Evolutionary conservation across 495 filamentous ascomycete genomes (phyloP).

Genomic region (Penicillium fimorum): DNA sequence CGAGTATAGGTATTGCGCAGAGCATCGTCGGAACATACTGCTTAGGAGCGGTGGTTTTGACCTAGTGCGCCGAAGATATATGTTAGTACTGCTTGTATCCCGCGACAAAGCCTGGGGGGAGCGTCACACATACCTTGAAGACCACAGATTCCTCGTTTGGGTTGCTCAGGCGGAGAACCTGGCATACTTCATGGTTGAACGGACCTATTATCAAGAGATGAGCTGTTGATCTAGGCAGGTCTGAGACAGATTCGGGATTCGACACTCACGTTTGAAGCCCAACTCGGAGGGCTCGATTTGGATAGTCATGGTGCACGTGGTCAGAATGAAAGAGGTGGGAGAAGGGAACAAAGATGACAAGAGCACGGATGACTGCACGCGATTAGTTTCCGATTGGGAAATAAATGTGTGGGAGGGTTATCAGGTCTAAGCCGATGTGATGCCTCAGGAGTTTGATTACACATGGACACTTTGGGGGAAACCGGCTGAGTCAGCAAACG

Average conservation of each 20-base stretch:
- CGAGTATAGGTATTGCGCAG: neutral
- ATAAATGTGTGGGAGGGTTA: constrained; percentile 18
- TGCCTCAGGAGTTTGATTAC: constrained; percentile 30
- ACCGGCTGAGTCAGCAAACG: constrained; percentile 28
- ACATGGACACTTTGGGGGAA: constrained; percentile 15
- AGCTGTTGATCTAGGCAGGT: constrained; percentile 17
- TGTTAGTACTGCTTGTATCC: constrained; percentile 21
- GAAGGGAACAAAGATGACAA: neutral
- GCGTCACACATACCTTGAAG: constrained; percentile 74
- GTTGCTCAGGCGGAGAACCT: constrained; percentile 79
- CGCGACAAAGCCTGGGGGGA: constrained; percentile 14
- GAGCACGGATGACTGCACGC: constrained; percentile 7
- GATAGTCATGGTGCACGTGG: constrained; percentile 72
- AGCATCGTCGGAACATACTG: constrained; percentile 64
- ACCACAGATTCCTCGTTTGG: constrained; percentile 75
- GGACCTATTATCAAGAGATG: constrained; percentile 61
- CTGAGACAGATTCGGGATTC: constrained; percentile 5
- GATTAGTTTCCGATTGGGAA: constrained; percentile 18
- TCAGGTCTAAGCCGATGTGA: constrained; percentile 20
- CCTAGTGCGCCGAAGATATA: constrained; percentile 49
- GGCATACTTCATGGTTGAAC: constrained; percentile 86
- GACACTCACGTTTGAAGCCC: constrained; percentile 79
- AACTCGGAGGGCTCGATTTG: constrained; percentile 90
- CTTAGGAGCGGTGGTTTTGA: constrained; percentile 98
- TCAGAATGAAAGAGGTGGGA: constrained; percentile 3